These are phyloP conservation scores for Aspergillus taichungensis DNA, from an alignment of 495 filamentous ascomycete species.

Conservation along the genomic window DNA sequence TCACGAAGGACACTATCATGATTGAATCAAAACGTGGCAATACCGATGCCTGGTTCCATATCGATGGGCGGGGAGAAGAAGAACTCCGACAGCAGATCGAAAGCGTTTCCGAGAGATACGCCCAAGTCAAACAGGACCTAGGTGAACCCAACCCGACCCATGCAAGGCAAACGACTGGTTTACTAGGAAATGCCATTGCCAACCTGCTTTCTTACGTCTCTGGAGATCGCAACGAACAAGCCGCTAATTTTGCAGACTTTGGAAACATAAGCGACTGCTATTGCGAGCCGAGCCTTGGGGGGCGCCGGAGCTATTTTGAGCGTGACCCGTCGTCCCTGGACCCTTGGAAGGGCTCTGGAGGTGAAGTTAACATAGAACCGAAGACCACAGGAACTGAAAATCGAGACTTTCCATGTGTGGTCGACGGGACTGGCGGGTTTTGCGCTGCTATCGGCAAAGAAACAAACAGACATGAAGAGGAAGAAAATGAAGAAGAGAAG, in stretches of 20 bases:
- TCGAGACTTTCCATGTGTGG: too few species aligned
- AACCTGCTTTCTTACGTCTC: constrained; percentile 15
- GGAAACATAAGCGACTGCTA: constrained; percentile 1
- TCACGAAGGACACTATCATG: background rate
- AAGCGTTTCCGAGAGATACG: constrained; percentile 9
- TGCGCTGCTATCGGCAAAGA: background rate
- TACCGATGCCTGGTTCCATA: constrained; percentile 20
- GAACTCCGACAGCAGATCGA: constrained; percentile 12
- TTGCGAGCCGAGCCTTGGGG: constrained; percentile 5
- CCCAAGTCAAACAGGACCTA: constrained; percentile 4
- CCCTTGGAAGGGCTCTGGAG: constrained; percentile 1
- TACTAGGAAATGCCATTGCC: constrained; percentile 15
- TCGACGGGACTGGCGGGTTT: too few species aligned
- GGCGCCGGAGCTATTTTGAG: constrained; percentile 19
- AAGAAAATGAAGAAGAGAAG: background rate
- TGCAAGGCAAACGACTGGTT: constrained; percentile 10
- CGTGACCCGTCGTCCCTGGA: constrained; percentile 5
- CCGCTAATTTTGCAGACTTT: constrained; percentile 12
- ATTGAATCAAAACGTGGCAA: constrained; percentile 9
- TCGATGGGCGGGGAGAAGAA: constrained; percentile 11
- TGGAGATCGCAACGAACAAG: constrained; percentile 1
- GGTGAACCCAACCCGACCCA: constrained; percentile 1
- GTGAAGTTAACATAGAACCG: background rate
- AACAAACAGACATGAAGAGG: background rate
- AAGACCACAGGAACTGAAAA: background rate